A percentile compares a stretch with the other conserved stretches of the same genome.
Evolutionary conservation across 352 stramenopile species (phyloP).

Genomic region (Plasmopara muralis): DNA sequence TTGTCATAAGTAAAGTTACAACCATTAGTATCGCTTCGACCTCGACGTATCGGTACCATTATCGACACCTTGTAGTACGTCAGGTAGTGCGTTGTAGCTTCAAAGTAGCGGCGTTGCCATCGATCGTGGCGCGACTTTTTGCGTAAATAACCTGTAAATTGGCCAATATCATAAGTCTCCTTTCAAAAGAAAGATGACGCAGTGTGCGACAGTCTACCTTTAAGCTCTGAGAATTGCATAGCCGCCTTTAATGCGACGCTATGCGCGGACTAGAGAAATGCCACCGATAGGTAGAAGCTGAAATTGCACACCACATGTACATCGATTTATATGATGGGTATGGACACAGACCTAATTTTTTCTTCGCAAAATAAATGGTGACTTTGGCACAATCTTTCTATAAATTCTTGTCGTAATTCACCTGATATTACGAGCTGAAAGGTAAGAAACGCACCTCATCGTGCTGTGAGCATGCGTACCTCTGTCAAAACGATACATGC

Average conservation of each 20-base stretch:
- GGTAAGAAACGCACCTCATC: too few relatives aligned
- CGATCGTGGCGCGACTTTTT: conserved; percentile 90
- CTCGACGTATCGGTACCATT: neutral
- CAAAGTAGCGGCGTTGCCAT: conserved; percentile 97
- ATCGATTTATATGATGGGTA: conserved; percentile 4
- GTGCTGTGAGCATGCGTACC: too few relatives aligned
- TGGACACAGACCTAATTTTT: neutral
- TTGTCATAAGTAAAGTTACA: neutral
- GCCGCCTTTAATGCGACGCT: conserved; percentile 7
- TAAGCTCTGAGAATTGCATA: conserved; percentile 78
- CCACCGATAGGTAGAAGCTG: conserved; percentile 5
- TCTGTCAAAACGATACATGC: too few relatives aligned
- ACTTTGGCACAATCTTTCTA: too few relatives aligned
- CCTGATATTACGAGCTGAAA: too few relatives aligned
- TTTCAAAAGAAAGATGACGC: neutral
- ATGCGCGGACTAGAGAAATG: conserved; percentile 12
- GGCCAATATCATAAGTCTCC: conserved; percentile 1
- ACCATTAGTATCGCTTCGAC: neutral
- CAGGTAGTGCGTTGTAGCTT: conserved; percentile 96
- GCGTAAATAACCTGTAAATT: conserved; percentile 77
- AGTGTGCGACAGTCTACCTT: conserved; percentile 35
- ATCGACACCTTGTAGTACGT: conserved; percentile 96
- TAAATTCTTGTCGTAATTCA: too few relatives aligned
- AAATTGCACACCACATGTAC: conserved; percentile 3
- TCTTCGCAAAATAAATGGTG: too few relatives aligned